Evolutionary conservation across 1,139 yeast species (phyloP).

Genomic region (Candida pseudoviswanathii): DNA sequence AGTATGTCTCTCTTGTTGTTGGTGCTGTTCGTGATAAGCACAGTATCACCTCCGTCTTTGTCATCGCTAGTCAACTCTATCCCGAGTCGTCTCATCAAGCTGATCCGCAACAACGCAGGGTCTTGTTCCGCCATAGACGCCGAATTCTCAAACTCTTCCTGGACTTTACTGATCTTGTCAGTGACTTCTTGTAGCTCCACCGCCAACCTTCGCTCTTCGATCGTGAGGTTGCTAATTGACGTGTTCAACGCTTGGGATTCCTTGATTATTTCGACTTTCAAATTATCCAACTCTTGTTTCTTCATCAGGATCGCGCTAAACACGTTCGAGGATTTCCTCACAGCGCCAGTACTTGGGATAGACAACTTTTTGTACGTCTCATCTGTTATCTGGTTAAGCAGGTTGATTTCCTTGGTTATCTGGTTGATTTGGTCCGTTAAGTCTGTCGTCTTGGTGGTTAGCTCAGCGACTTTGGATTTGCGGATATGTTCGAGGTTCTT

Average conservation of each 20-base stretch:
- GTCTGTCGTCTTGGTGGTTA: conserved; percentile 22
- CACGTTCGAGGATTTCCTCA: not conserved
- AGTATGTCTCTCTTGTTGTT: conserved; percentile 53
- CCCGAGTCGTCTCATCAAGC: conserved; percentile 48
- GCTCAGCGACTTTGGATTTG: conserved; percentile 25
- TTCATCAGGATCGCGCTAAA: conserved; percentile 19
- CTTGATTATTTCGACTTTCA: conserved; percentile 57
- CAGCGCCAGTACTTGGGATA: conserved; percentile 1
- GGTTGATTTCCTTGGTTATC: conserved; percentile 27
- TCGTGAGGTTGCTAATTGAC: conserved; percentile 47
- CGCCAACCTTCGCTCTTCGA: conserved; percentile 43
- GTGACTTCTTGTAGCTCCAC: conserved; percentile 29
- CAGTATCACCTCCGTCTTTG: conserved; percentile 21
- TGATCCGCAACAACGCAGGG: conserved; percentile 41
- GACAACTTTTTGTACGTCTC: conserved; percentile 17
- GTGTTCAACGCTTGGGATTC: conserved; percentile 59
- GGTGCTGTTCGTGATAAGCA: conserved; percentile 54
- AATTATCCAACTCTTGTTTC: conserved; percentile 45
- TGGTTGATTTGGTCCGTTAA: conserved; percentile 21
- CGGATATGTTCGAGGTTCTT: conserved; percentile 29
- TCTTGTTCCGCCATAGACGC: conserved; percentile 29
- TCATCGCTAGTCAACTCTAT: conserved; percentile 33
- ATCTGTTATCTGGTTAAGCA: conserved; percentile 24
- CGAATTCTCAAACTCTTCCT: conserved; percentile 18
- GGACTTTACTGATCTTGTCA: conserved; percentile 24